Conservation (phyloP, 768 basidiomycete species). For the Coprinellus micaceus region DNA sequence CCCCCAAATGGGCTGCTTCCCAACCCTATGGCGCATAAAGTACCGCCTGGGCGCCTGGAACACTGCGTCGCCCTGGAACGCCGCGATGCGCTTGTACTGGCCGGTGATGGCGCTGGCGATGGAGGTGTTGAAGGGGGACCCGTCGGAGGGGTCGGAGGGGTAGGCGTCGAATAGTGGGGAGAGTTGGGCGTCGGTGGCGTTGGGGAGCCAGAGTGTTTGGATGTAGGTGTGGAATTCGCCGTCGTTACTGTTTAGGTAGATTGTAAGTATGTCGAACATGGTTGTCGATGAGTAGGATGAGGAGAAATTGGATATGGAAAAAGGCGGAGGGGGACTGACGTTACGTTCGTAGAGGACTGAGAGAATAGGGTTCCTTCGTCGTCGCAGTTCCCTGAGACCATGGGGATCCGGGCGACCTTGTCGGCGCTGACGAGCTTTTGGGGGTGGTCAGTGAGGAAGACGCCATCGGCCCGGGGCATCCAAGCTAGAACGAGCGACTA, state of each 20-base stretch:
- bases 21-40: conserved; percentile 38
- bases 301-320: conserved; percentile 34
- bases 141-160: conserved; percentile 32
- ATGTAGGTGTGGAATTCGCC: conserved; percentile 19
- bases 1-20: conserved; percentile 42
- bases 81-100: conserved; percentile 49
- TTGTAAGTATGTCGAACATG: too few species aligned
- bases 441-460: conserved; percentile 42
- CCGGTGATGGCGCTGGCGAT: conserved; percentile 35
- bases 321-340: conserved; percentile 22
- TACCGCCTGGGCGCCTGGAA: conserved; percentile 52
- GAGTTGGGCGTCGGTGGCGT: conserved; percentile 17
- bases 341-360: conserved; percentile 39
- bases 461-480: conserved; percentile 48
- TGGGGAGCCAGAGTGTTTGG: conserved; percentile 17
- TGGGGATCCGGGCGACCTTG: conserved; percentile 45
- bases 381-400: conserved; percentile 47
- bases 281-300: conserved; percentile 10
- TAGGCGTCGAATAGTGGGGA: conserved; percentile 27
- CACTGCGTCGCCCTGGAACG: conserved; percentile 46
- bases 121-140: conserved; percentile 51
- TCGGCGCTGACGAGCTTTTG: conserved; percentile 39
- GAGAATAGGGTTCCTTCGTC: conserved; percentile 57
- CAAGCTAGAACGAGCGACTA: conserved; percentile 42
- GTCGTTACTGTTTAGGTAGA: conserved; percentile 15